phyloP scores from a whole-genome alignment of 2,329 filamentous ascomycete genomes.

The Aspergillus uvarum region DNA sequence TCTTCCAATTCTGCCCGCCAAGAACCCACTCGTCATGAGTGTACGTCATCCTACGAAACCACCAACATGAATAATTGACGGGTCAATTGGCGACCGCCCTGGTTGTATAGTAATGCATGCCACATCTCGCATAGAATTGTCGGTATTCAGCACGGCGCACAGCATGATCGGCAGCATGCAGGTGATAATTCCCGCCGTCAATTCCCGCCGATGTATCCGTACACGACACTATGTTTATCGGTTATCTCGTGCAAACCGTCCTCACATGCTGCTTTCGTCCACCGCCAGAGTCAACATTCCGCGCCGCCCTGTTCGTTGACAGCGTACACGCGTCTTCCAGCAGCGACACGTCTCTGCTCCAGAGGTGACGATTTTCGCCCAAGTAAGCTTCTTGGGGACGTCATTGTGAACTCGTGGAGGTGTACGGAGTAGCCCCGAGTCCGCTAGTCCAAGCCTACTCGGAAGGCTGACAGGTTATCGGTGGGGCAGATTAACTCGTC shows the following conservation, averaged over 20 bases:
- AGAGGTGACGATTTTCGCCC: background rate
- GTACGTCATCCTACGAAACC: constrained; percentile 4
- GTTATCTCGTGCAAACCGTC: background rate
- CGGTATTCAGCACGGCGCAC: background rate
- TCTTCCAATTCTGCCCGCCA: background rate
- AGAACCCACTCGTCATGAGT: constrained; percentile 8
- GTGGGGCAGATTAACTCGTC: background rate
- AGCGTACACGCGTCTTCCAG: background rate
- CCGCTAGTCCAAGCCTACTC: background rate
- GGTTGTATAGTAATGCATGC: background rate
- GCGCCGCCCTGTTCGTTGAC: background rate
- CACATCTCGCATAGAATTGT: background rate
- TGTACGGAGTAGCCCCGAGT: no score
- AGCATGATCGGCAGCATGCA: background rate
- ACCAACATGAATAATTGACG: background rate
- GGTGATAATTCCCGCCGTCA: background rate
- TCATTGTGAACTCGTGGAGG: background rate
- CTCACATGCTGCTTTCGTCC: background rate
- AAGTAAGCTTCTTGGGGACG: background rate
- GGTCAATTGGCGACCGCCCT: background rate
- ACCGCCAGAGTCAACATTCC: background rate
- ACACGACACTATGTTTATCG: background rate
- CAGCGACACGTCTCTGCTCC: background rate
- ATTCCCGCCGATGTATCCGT: no score
- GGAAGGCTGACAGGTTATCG: background rate